Evolutionary conservation across 306 rosid species (phyloP), one percentile per base, ranked within the genome.

Genomic region (Quillaja saponaria): DNA sequence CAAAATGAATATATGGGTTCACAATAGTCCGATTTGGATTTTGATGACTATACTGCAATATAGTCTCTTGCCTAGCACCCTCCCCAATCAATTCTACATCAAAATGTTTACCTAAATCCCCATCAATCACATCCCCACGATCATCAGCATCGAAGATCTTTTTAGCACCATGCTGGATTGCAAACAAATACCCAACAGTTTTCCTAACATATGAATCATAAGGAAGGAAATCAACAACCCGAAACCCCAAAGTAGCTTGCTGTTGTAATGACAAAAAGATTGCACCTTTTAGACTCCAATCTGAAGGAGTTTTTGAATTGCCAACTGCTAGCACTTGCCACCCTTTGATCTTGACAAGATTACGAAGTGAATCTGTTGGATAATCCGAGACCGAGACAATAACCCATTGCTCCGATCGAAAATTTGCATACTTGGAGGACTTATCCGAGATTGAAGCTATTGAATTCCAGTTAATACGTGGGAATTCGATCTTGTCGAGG

Each of bases 321-420:
- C 99, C 99, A 1, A 94, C 56, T n/a, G 97, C 97, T 25, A 94
- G 45, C 1, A 94, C 91, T 77, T 94, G 99, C 99, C 99, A 94
- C 0, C 97, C 95, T 58, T 66, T 81, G 56, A 85, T 46, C 81
- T 77, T 94, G 55, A 86, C 95, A 6, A 89, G 78, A 63, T 76
- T 72, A 34, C 77, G 63, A 10, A 94, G 76, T 65, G 96, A 58
- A 40, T 92, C 95, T 4, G 80, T 61, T 0, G 99, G 97, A 67
- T 92, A 80, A n/a, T 70, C 52, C 6, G 87, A 76, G 11, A 92
- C 96, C 0, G 97, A 84, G 4, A 94, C 95, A n/a, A 94, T 81
- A 78, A 94, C 70, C 99, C 99, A 94, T 55, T 65, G 71, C 28
- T 94, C 95, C 6, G 99, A 55, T 28, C 89, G 82, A 58, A 87